A percentile compares a stretch with the other conserved stretches of the same genome.
phyloP scores from a whole-genome alignment of 163 green algal genomes.

The Prototheca stagnorum region DNA sequence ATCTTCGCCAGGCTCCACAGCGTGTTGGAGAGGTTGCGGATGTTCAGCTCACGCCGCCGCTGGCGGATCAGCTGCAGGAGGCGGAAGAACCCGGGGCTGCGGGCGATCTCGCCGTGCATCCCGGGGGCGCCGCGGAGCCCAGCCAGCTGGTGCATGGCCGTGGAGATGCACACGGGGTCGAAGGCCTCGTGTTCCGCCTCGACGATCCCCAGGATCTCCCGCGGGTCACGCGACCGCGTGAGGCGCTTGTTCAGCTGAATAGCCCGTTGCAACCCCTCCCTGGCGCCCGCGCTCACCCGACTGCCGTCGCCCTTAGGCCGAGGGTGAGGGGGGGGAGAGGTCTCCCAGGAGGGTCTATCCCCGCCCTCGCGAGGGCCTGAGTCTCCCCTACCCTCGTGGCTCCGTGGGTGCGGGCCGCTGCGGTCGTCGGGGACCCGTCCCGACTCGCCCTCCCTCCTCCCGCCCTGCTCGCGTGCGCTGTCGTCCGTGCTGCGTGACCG shows the following conservation, averaged over 20 bases:
- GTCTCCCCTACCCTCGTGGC: too few relatives aligned
- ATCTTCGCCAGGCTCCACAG: conserved; percentile 43
- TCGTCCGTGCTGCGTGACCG: too few relatives aligned
- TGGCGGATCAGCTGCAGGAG: conserved; percentile 14
- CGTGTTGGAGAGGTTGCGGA: conserved; percentile 31
- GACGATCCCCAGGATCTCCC: conserved; percentile 28
- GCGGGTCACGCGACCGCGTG: conserved; percentile 1
- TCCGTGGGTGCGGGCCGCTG: too few relatives aligned
- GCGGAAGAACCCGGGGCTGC: conserved; percentile 14
- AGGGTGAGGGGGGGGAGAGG: too few relatives aligned
- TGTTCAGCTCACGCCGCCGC: conserved; percentile 11
- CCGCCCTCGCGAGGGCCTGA: too few relatives aligned
- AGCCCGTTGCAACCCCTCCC: background rate
- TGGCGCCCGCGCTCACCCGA: background rate
- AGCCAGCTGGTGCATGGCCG: conserved; percentile 31
- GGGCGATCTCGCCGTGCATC: conserved; percentile 11
- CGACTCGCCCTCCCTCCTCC: too few relatives aligned
- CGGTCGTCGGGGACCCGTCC: too few relatives aligned
- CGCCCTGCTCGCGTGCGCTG: too few relatives aligned
- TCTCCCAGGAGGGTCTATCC: too few relatives aligned
- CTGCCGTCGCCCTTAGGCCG: background rate
- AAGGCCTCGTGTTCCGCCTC: conserved; percentile 16
- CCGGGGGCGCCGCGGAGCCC: conserved; percentile 14
- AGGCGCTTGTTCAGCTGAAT: conserved; percentile 29
- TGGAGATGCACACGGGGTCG: conserved; percentile 37